These are phyloP conservation scores for Cyclospora cayetanensis DNA, from an alignment of 169 alveolate species.

Conservation along the genomic window DNA sequence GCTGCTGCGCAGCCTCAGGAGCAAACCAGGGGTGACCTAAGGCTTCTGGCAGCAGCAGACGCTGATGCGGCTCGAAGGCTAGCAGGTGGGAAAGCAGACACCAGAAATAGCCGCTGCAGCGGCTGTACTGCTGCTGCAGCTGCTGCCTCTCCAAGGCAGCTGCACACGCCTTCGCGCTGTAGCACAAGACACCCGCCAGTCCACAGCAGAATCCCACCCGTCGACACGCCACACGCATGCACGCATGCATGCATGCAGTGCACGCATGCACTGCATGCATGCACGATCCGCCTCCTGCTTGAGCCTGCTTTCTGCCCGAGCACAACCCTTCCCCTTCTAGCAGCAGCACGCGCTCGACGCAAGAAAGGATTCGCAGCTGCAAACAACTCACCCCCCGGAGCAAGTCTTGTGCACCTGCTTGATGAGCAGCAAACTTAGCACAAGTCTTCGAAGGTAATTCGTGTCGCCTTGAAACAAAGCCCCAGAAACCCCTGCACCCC, in stretches of 20 bases:
- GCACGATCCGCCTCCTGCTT: too few species aligned
- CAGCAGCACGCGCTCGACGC: too few species aligned
- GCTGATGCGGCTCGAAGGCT: slow-evolving; percentile 42
- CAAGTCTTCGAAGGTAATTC: not conserved
- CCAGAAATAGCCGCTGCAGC: slow-evolving; percentile 52
- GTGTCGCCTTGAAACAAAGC: not conserved
- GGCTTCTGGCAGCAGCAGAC: slow-evolving; percentile 62
- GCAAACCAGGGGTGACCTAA: slow-evolving; percentile 60
- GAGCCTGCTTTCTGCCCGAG: too few species aligned
- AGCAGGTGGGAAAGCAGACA: slow-evolving; percentile 23
- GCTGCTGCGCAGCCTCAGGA: not conserved
- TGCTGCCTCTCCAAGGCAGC: slow-evolving; percentile 29
- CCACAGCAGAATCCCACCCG: slow-evolving; percentile 34
- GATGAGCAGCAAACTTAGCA: not conserved
- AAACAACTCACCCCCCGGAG: not conserved
- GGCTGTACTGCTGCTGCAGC: slow-evolving; percentile 41
- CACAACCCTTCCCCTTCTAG: too few species aligned
- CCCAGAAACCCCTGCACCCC: not conserved
- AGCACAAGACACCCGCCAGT: not conserved
- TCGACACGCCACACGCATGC: too few species aligned
- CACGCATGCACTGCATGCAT: too few species aligned
- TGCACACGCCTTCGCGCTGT: not conserved
- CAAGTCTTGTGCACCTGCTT: not conserved
- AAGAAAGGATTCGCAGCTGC: slow-evolving; percentile 22
- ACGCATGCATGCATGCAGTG: too few species aligned